Evolutionary conservation across 257 asterid genomes (phyloP).

Genomic region (Przewalskia tangutica): DNA sequence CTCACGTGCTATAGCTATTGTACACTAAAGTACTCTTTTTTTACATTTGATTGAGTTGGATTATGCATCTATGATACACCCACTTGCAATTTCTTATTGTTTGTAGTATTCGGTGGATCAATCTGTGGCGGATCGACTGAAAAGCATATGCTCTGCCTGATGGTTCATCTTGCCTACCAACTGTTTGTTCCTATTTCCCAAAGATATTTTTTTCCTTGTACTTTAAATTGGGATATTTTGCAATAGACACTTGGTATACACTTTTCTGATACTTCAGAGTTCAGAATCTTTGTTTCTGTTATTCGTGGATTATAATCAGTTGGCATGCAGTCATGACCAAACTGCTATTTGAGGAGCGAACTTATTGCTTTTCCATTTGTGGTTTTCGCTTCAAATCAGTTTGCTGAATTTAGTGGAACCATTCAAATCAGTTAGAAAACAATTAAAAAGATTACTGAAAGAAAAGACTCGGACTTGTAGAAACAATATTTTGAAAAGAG

Average conservation of each 20-base stretch:
- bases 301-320: not conserved
- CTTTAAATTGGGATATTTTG: not conserved
- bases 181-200: conserved; percentile 44
- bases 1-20: not conserved
- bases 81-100: not conserved
- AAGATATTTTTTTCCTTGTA: conserved; percentile 11
- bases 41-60: not conserved
- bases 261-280: not conserved
- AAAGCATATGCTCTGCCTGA: conserved; percentile 46
- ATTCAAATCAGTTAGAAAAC: too few relatives aligned
- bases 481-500: not conserved
- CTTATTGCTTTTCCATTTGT: not conserved
- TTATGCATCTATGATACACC: not conserved
- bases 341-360: not conserved
- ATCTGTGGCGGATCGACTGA: conserved; percentile 64
- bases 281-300: not conserved
- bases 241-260: not conserved
- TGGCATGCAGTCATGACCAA: not conserved
- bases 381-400: too few relatives aligned
- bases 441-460: too few relatives aligned
- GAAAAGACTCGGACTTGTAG: not conserved
- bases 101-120: conserved; percentile 69
- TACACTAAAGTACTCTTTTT: not conserved
- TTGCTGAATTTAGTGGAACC: too few relatives aligned
- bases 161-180: conserved; percentile 30